Base-by-base conservation (phyloP, 129 eudicot genomes). In the Centrapalus pauciflorus region DNA sequence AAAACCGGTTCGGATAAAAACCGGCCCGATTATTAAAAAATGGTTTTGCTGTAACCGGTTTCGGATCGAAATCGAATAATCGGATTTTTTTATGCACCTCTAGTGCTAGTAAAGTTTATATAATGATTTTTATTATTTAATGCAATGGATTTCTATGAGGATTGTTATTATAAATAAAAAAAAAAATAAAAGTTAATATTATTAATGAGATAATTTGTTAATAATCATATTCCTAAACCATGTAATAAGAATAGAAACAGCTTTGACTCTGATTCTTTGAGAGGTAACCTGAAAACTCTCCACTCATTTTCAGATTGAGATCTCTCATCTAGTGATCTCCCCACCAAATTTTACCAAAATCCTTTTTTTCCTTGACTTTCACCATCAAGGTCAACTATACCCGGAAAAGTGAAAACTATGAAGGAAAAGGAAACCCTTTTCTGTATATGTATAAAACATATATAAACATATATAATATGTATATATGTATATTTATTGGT, bases 231-330 rank as follows among this genome's bases (percentile, higher is more conserved):
- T 6, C 40, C 40, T 46, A 55, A 13, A 55, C 37, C 35, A 0
- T 27, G 23, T 26, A 27, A 56, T 29, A 56, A 56, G 24, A 56
- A 28, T 56, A 56, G 38, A 57, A 57, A 57, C 25, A 9, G 2
- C 25, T 57, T 57, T 57, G 63, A 57, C 40, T 45, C 20, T 14
- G 63, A 14, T 57, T 29, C 16, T 7, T 28, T 3, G 43, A 24
- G 16, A 57, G 11, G 1, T 34, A 67, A n/a, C 5, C 34, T 12
- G 2, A 16, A 43, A 55, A 30, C 13, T 70, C 30, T 69, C 41
- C 16, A 40, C 57, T 69, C 74, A 28, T 25, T 57, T 57, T 70
- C 58, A 69, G 66, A 56, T 56, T 27, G 21, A 27, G 46, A 41
- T 69, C 56, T 40, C 4, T 69, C n/a, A n/a, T n/a, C n/a, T n/a